These are phyloP conservation scores for Backusella macrospora DNA, from an alignment of 192 early-diverging fungal genomes.

Conservation along the genomic window DNA sequence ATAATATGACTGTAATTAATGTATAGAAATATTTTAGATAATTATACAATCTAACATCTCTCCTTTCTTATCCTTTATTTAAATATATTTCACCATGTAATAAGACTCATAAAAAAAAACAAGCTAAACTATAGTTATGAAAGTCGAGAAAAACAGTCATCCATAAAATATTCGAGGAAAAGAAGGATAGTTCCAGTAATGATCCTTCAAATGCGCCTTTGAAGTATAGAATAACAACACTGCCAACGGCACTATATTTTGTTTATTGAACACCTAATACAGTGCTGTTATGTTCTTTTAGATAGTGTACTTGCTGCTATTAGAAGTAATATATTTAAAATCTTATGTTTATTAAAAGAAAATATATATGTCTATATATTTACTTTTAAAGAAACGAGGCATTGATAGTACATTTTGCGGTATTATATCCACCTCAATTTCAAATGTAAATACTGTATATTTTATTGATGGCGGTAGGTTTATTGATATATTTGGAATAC, in stretches of 20 bases:
- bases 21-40: too few species aligned
- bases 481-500: constrained; percentile 64
- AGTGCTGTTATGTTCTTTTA: not conserved
- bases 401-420: constrained; percentile 63
- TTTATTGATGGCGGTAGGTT: constrained; percentile 56
- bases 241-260: constrained; percentile 54
- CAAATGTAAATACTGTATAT: constrained; percentile 59
- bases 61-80: too few species aligned
- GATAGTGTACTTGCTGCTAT: not conserved
- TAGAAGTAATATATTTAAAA: too few species aligned
- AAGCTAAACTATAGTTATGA: not conserved
- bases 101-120: not conserved
- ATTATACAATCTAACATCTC: too few species aligned
- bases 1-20: too few species aligned
- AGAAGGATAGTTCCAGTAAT: constrained; percentile 13
- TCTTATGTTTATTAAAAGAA: too few species aligned
- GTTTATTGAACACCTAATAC: not conserved
- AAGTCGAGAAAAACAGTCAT: not conserved
- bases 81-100: too few species aligned
- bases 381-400: constrained; percentile 48
- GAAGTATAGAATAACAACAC: constrained; percentile 59
- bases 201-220: constrained; percentile 36
- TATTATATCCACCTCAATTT: constrained; percentile 57
- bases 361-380: not conserved
- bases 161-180: not conserved